These are phyloP conservation scores for Isabelozyma gotoi DNA, from an alignment of 805 yeast species.

Conservation along the genomic window DNA sequence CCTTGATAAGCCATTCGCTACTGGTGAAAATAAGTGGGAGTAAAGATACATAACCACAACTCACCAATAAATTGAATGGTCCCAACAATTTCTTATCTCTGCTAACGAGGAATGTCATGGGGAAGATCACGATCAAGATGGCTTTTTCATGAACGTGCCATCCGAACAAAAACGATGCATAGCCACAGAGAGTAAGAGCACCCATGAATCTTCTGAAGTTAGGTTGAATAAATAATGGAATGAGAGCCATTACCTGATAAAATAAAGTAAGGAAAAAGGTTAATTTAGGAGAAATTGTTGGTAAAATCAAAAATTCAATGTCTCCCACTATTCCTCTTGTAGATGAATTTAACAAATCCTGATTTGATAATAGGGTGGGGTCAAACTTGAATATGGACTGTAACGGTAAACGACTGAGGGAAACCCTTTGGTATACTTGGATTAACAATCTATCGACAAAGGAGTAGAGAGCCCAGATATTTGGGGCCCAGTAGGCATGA, in stretches of 20 bases:
- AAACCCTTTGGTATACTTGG: slow-evolving; percentile 37
- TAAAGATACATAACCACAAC: slow-evolving; percentile 82
- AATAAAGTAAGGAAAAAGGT: slow-evolving; percentile 82
- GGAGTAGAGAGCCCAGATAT: slow-evolving; percentile 93
- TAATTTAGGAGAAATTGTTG: slow-evolving; percentile 72
- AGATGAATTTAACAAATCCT: slow-evolving; percentile 27
- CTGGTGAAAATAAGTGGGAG: slow-evolving; percentile 84
- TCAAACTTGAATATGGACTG: slow-evolving; percentile 44
- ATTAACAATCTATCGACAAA: slow-evolving; percentile 72
- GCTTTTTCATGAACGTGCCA: slow-evolving; percentile 99
- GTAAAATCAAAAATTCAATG: slow-evolving; percentile 75
- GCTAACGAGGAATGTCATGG: slow-evolving; percentile 74
- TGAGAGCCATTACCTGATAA: slow-evolving; percentile 74
- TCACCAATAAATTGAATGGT: slow-evolving; percentile 67
- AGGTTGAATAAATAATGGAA: slow-evolving; percentile 71
- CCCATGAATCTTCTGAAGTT: slow-evolving; percentile 79
- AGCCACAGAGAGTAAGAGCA: slow-evolving; percentile 84
- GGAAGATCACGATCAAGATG: slow-evolving; percentile 82
- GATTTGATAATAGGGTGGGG: slow-evolving; percentile 37
- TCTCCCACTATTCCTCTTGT: slow-evolving; percentile 94
- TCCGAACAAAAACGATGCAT: slow-evolving; percentile 88
- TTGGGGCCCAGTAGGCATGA: slow-evolving; percentile 99
- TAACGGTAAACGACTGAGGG: slow-evolving; percentile 28
- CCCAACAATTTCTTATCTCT: slow-evolving; percentile 70
- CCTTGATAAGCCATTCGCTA: slow-evolving; percentile 77